Base-by-base conservation (phyloP, 1,139 yeast genomes). In the Suhomyces chickasaworum region DNA sequence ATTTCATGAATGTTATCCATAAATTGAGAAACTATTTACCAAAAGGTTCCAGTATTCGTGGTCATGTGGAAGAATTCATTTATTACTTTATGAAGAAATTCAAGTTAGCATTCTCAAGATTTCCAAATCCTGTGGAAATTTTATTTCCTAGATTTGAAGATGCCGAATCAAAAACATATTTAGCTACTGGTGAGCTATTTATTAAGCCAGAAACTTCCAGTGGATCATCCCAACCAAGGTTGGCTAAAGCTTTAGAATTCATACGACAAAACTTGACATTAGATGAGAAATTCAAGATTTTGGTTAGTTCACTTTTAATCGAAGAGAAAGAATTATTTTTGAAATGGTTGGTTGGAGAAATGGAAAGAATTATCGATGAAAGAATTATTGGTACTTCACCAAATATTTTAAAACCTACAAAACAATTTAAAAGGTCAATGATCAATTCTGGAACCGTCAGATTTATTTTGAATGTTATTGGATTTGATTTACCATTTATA, bases 61-160 rank as follows among this genome's bases (percentile, higher is more conserved):
- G 65, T 18, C 89, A 84, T 50, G 78, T 87, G 7, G 85, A 83
- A 38, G 80, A 82, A 40, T 85, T 93, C 57, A 69, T 87, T 35
- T 74, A 75, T 30, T 84, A 84, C 57, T 89, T 76, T 56, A 81
- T 89, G 82, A 77, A 80, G 49, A 79, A 80, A 51, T 73, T 93
- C 52, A 79, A 78, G 48, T 66, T 66, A 3, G 63, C 78, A 65
- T 51, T 71, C 74, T 50, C 73, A 62, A 39, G 77, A 63, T 58
- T 79, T 82, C 56, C 95, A 77, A 44, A 73, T 73, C 84, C 80
- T 39, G 73, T 86, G 13, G 97, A 90, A 57, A 55, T 91, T 8
- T 66, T 89, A 35, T 87, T 88, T 64, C 79, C 85, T 22, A 70
- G 88, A 55, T 64, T 83, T 52, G 81, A 80, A 41, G 81, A 77